These are phyloP conservation scores for Phytophthora citrophthora DNA, from an alignment of 352 stramenopile genomes.

Conservation along the genomic window DNA sequence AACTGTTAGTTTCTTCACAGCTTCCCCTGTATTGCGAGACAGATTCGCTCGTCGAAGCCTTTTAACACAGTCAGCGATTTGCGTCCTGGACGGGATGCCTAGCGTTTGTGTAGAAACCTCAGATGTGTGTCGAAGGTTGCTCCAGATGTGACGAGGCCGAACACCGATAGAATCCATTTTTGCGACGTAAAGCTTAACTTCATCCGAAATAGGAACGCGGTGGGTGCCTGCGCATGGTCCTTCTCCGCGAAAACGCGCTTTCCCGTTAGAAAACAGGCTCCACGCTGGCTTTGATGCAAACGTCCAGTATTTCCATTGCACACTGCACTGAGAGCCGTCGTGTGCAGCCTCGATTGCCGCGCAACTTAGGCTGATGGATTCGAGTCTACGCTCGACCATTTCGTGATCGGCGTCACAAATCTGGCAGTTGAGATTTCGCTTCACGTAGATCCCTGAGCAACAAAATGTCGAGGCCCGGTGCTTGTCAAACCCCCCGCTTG, in stretches of 20 bases:
- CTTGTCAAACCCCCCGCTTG: too few relatives aligned
- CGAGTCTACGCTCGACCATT: too few relatives aligned
- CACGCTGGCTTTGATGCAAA: neutral
- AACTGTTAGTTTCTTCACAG: neutral
- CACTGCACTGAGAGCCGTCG: too few relatives aligned
- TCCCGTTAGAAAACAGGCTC: neutral
- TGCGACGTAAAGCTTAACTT: neutral
- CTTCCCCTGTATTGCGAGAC: neutral
- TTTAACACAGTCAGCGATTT: neutral
- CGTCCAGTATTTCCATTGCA: neutral
- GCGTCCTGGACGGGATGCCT: neutral
- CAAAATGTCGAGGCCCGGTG: too few relatives aligned
- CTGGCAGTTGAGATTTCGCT: too few relatives aligned
- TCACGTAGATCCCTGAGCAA: too few relatives aligned
- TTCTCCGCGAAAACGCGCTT: neutral
- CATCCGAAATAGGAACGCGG: neutral
- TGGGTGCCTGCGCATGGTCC: neutral
- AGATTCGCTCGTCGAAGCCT: neutral
- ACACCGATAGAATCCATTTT: neutral
- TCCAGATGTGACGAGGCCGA: neutral
- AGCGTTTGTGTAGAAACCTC: neutral
- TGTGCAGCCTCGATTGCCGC: conserved; percentile 8
- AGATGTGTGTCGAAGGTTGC: neutral
- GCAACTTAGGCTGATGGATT: conserved; percentile 6
- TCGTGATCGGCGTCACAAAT: too few relatives aligned